Percentiles rank a stretch among this genome's conserved stretches.
Evolutionary conservation across 2,329 filamentous ascomycete species (phyloP).

Genomic region (Tolypocladium cylindrosporum): DNA sequence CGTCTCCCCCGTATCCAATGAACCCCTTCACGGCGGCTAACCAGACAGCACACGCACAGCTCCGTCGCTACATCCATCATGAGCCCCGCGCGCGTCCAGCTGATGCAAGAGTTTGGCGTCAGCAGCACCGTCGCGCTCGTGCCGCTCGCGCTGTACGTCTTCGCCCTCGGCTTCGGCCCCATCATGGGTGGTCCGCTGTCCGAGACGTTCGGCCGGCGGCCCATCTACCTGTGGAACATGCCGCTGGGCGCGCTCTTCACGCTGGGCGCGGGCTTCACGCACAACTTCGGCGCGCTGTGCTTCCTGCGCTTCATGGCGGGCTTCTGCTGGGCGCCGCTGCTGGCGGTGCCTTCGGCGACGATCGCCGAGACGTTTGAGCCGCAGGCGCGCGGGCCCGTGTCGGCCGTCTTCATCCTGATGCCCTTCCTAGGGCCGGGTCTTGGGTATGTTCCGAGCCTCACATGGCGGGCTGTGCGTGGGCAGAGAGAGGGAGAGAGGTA

Average conservation of each 20-base stretch:
- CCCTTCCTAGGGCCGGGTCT: conserved; percentile 43
- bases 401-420: conserved; percentile 36
- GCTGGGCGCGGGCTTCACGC: conserved; percentile 41
- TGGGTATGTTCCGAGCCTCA: conserved; percentile 11
- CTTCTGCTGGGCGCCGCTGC: conserved; percentile 35
- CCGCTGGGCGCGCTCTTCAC: conserved; percentile 44
- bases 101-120: conserved; percentile 44
- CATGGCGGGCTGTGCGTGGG: background rate
- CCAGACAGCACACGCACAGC: conserved; percentile 16
- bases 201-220: conserved; percentile 45
- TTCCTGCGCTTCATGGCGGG: conserved; percentile 48
- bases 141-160: conserved; percentile 47
- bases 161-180: conserved; percentile 51
- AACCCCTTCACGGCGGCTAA: background rate
- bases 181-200: conserved; percentile 48
- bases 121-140: conserved; percentile 46
- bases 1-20: conserved; percentile 4
- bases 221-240: conserved; percentile 37
- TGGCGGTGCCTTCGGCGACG: conserved; percentile 39
- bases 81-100: conserved; percentile 32
- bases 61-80: conserved; percentile 45
- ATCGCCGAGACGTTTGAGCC: conserved; percentile 38
- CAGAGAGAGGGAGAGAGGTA: background rate
- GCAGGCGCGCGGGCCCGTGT: conserved; percentile 29
- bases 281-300: conserved; percentile 38